Evolutionary conservation across 208 protist species (phyloP), one percentile per base, ranked within the genome.

Genomic region (Phytomonas serpens): DNA sequence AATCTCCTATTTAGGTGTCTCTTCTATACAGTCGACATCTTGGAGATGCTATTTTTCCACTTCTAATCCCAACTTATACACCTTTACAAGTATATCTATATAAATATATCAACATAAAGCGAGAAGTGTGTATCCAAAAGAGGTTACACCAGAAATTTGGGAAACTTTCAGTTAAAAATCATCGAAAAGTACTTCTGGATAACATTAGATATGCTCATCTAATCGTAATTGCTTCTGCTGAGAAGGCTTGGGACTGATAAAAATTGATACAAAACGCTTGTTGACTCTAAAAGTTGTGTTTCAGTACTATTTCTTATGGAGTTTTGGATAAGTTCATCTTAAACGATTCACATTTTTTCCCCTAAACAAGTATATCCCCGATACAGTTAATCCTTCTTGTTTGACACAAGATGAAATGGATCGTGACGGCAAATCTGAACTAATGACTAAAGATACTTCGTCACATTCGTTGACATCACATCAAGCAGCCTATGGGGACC

Each of bases 321-420:
- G 19, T 42, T 67, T 29, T 31, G 66, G 40, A 67, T 73, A 51
- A 51, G 40, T 64, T 72, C 37, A 23, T 57, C 33, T 16, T 64
- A 27, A 36, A 36, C 40, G 68, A 23, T 72, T 69, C 66, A 69
- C 34, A 27, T 38, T 69, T 69, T 16, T 69, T 68, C 11, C 40
- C 40, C 30, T 14, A 52, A n/a, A 19, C 42, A 47, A 52, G 33
- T 29, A 47, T 27, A 66, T 4, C 16, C 10, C 27, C 31, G 31
- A 40, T 0, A 34, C 30, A 52, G 47, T 42, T 69, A 34, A 69
- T 40, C 7, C 40, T n/a, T 51, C 42, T 72, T 61, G 30, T 72
- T 27, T 27, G 27, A 57, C 47, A 19, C 47, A 57, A 57, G 47
- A 57, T 57, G 16, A 27, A 57, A 57, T 57, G 47, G 47, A 23